A percentile compares a stretch with the other conserved stretches of the same genome.
Evolutionary conservation across 495 filamentous ascomycete genomes (phyloP).

Genomic region (Aspergillus bridgeri): DNA sequence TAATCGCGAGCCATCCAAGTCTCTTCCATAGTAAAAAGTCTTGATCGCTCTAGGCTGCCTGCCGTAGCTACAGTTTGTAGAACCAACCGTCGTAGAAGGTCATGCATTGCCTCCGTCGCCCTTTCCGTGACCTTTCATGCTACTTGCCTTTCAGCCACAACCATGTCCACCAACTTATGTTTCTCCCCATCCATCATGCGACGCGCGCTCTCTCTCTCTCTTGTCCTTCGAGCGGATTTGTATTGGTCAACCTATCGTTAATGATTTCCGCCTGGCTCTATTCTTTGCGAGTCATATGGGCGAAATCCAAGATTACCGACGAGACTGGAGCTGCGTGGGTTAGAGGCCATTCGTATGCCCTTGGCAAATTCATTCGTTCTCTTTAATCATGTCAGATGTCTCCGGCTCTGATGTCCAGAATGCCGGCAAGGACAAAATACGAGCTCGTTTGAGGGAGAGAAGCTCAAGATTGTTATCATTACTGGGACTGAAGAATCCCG

Average conservation of each 20-base stretch:
- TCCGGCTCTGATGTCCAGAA: conserved; percentile 8
- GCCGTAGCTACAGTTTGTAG: background rate
- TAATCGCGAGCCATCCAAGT: conserved; percentile 29
- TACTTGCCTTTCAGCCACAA: background rate
- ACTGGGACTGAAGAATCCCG: conserved; percentile 28
- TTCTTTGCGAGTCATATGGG: background rate
- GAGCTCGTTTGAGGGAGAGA: conserved; percentile 27
- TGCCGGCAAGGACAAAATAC: conserved; percentile 16
- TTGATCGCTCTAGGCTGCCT: background rate
- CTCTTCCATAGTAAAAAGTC: conserved; percentile 9
- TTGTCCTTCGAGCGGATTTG: background rate
- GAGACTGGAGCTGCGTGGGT: background rate
- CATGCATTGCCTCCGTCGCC: background rate
- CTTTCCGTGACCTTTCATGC: background rate
- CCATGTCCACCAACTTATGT: background rate
- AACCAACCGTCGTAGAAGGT: no score
- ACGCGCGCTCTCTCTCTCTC: no score
- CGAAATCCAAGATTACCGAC: background rate
- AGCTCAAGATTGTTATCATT: conserved; percentile 40
- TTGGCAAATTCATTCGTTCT: background rate
- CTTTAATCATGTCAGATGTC: conserved; percentile 28
- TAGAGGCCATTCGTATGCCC: background rate
- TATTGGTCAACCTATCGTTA: background rate
- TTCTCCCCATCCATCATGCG: background rate
- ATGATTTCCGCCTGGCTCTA: background rate